phyloP scores from a whole-genome alignment of 2,329 filamentous ascomycete genomes.

The Arthrocladium fulminans region DNA sequence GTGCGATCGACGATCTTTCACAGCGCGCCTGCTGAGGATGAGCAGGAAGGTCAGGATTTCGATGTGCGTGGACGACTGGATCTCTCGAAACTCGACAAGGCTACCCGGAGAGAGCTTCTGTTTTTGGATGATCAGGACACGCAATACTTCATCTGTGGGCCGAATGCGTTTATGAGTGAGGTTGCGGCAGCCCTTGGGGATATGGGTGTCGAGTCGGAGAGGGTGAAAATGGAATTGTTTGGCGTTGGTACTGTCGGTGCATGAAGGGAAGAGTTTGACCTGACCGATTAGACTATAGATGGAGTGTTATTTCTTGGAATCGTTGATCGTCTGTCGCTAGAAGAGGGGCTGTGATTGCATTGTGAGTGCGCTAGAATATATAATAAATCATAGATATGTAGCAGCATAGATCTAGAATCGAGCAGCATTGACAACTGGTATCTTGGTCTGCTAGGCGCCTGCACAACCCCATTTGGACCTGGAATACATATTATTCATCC shows the following conservation, averaged over 20 bases:
- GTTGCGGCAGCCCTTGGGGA: background rate
- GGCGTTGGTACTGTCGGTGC: background rate
- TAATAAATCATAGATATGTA: too few species aligned
- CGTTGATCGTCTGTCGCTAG: too few species aligned
- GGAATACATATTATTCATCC: too few species aligned
- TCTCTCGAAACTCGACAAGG: constrained; percentile 29
- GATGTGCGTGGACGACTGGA: constrained; percentile 51
- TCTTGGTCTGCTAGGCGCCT: too few species aligned
- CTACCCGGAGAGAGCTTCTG: background rate
- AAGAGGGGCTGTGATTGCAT: too few species aligned
- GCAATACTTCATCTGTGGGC: background rate
- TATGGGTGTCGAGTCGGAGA: background rate
- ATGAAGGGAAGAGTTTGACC: background rate
- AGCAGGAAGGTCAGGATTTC: constrained; percentile 50
- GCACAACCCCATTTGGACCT: too few species aligned
- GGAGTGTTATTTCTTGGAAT: too few species aligned
- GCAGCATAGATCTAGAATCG: too few species aligned
- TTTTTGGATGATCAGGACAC: background rate
- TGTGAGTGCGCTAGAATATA: too few species aligned
- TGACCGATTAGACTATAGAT: too few species aligned
- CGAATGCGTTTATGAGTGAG: background rate
- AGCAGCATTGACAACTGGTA: too few species aligned
- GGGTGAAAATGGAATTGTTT: background rate
- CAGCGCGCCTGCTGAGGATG: constrained; percentile 38
- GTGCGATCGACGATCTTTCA: constrained; percentile 51